Evolutionary conservation across 306 rosid species (phyloP), one percentile per base, ranked within the genome.

Genomic region (Vigna unguiculata): DNA sequence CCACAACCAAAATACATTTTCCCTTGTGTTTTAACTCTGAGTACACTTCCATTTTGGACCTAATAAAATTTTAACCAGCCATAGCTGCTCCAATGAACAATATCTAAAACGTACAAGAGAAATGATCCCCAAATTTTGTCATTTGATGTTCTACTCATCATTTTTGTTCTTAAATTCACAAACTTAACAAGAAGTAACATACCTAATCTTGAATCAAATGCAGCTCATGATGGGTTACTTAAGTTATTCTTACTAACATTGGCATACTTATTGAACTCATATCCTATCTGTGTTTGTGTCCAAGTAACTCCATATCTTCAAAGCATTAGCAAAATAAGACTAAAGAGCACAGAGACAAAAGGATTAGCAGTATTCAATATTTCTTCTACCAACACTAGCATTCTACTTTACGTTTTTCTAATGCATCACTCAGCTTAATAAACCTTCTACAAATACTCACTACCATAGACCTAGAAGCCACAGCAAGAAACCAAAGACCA

Each of bases 131-230:
- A n/a, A 46, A 65, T 54, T 66, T 12, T 32, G 43, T 54, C 51
- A 20, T 41, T 19, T 19, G 28, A 64, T 17, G 68, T 25, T 62
- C 73, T 71, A 2, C 25, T 28, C 9, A 36, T 36, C 43, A 38
- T 4, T 43, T 62, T 62, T 41, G 24, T 52, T 49, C 67, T 72
- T 63, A 25, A 62, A 65, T 19, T 51, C 49, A 61, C n/a, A 71
- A 49, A 38, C 10, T 22, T 12, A 79, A 53, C 32, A 45, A 22
- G 9, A 2, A 47, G 15, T 61, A 61, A 71, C 54, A 22, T 19
- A 28, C 58, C 36, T 49, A 61, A 41, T 38, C 15, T 21, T 36
- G 45, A 71, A 70, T 7, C 32, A 51, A 71, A 51, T 40, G 65
- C 24, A 22, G 17, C 28, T 69, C 62, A 32, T 1, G 20, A 8